phyloP scores from a whole-genome alignment of 2,329 filamentous ascomycete species.

The Aspergillus fijiensis region DNA sequence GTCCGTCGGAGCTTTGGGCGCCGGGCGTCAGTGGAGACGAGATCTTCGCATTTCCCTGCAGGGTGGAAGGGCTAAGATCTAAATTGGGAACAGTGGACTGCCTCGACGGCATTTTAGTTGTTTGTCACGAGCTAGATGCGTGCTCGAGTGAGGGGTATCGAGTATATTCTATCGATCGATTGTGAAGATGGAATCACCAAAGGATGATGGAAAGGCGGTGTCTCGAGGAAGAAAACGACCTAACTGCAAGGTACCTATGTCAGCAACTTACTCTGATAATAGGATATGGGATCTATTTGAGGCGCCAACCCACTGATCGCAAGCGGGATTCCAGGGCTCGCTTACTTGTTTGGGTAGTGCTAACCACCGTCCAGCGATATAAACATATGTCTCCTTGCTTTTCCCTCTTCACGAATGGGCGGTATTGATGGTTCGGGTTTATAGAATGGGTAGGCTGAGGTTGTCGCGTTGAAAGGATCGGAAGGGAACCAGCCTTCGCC shows the following conservation, averaged over 20 bases:
- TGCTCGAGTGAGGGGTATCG: neutral
- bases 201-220: neutral
- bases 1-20: constrained; percentile 36
- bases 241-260: neutral
- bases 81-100: constrained; percentile 39
- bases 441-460: neutral
- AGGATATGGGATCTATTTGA: neutral
- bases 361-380: neutral
- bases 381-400: neutral
- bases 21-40: constrained; percentile 36
- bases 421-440: neutral
- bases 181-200: neutral
- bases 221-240: neutral
- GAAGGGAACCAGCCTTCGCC: constrained; percentile 26
- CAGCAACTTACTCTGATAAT: neutral
- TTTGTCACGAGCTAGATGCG: constrained; percentile 14
- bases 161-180: neutral
- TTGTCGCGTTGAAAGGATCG: constrained; percentile 15
- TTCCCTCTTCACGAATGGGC: neutral
- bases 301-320: neutral
- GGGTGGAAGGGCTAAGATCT: constrained; percentile 36
- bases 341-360: neutral
- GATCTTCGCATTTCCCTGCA: constrained; percentile 30
- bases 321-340: neutral
- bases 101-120: constrained; percentile 38